Evolutionary conservation across 148 eudicot species (phyloP), one percentile per base, ranked within the genome.

Genomic region (Heliamphora exappendiculata): DNA sequence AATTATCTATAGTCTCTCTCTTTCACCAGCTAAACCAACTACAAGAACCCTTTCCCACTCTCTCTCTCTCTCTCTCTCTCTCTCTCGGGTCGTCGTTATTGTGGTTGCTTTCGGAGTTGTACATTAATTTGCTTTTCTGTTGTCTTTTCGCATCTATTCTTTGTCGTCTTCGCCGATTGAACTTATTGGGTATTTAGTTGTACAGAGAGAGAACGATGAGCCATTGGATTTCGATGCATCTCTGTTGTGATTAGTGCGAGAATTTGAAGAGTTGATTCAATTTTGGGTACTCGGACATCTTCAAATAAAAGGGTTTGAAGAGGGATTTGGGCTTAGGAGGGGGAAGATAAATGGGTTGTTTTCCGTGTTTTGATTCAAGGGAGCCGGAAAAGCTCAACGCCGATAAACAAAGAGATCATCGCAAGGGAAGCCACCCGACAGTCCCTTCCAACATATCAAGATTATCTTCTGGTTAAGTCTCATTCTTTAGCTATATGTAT

Each of bases 351-450:
- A 87, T 91, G 98, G 97, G 93, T 73, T 94, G 97, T 74, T 92
- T 91, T 73, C 88, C 97, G 12, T 94, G 98, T 79, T 94, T 94
- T 80, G 96, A 92, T 78, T 94, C 98, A 37, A 92, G 79, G 69
- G 97, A 90, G 59, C 96, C 87, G 78, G 87, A 89, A 59, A 84
- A 87, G 75, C 80, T 88, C 42, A 89, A 89, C 78, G 86, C 85
- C 55, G 68, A 77, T 17, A 85, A 78, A 34, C 89, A 79, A 0
- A 75, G 75, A 36, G 88, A 82, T 84, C 83, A 88, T 86, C 88
- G 70, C 65, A 85, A 84, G 50, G 81, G 86, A 67, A 72, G 58
- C 9, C 80, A 81, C 29, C 82, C 82, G 37, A 31, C 73, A 66
- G 71, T 79, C 33, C 84, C 88, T 71, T 79, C 90, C 74, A 89